Evolutionary conservation across 2,329 filamentous ascomycete species (phyloP).

Genomic region (Chrysosporium keratinophilum): DNA sequence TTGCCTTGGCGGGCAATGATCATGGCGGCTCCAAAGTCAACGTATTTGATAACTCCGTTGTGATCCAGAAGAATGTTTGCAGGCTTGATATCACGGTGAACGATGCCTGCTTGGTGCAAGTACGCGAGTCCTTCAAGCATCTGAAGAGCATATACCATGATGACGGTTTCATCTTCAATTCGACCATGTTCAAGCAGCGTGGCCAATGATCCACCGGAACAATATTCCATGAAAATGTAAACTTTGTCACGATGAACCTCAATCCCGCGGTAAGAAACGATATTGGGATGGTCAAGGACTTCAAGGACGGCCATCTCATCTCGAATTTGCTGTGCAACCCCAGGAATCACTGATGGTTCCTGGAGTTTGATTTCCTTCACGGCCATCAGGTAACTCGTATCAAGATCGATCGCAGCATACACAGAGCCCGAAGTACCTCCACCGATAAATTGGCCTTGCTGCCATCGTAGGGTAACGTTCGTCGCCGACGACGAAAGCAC

Average conservation of each 20-base stretch:
- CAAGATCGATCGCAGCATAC: conserved; percentile 93
- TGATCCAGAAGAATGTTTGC: conserved; percentile 66
- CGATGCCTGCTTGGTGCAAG: conserved; percentile 46
- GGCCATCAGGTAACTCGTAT: conserved; percentile 92
- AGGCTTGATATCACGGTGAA: conserved; percentile 54
- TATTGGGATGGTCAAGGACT: conserved; percentile 91
- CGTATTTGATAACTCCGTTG: conserved; percentile 97
- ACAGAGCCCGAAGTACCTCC: conserved; percentile 96
- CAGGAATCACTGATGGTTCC: conserved; percentile 90
- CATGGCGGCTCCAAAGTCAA: conserved; percentile 96
- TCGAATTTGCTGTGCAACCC: conserved; percentile 83
- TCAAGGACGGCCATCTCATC: conserved; percentile 97
- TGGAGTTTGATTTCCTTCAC: conserved; percentile 97
- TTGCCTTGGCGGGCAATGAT: conserved; percentile 90
- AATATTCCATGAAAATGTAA: conserved; percentile 99
- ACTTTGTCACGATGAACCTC: conserved; percentile 97
- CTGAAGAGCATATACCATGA: conserved; percentile 60
- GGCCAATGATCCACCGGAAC: conserved; percentile 85
- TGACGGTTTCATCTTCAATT: conserved; percentile 52
- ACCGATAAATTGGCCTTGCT: conserved; percentile 96
- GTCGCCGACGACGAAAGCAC: conserved; percentile 89
- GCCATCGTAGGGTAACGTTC: conserved; percentile 93
- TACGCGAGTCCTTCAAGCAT: conserved; percentile 49
- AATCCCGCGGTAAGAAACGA: conserved; percentile 95
- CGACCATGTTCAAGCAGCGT: conserved; percentile 85